phyloP scores from a whole-genome alignment of 768 basidiomycete species.

The Amanita exitialis region DNA sequence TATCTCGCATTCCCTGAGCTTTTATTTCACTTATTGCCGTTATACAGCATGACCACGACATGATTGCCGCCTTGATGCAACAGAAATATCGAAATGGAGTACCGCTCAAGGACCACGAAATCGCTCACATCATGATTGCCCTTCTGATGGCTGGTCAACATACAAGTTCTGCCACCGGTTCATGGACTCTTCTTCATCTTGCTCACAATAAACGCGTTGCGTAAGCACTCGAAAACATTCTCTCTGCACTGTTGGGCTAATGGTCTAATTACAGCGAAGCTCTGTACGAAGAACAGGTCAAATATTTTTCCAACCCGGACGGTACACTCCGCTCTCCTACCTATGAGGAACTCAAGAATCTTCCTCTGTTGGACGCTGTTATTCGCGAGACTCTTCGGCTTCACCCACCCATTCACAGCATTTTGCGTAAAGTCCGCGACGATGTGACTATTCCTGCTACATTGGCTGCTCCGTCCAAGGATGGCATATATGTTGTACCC shows the following conservation, averaged over 20 bases:
- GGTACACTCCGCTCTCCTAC: slow-evolving; percentile 73
- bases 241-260: neutral
- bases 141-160: slow-evolving; percentile 99
- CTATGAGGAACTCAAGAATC: slow-evolving; percentile 76
- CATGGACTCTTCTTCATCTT: slow-evolving; percentile 86
- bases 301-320: slow-evolving; percentile 68
- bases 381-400: slow-evolving; percentile 91
- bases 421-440: slow-evolving; percentile 86
- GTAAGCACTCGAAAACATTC: slow-evolving; percentile 32
- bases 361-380: slow-evolving; percentile 78
- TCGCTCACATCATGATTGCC: slow-evolving; percentile 98
- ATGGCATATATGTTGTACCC: slow-evolving; percentile 74
- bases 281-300: slow-evolving; percentile 85
- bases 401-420: slow-evolving; percentile 94
- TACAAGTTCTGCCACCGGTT: slow-evolving; percentile 86
- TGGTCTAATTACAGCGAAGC: slow-evolving; percentile 42
- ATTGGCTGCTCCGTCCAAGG: slow-evolving; percentile 68
- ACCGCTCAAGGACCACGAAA: slow-evolving; percentile 74
- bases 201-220: slow-evolving; percentile 66
- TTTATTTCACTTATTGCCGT: slow-evolving; percentile 3
- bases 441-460: slow-evolving; percentile 77
- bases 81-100: slow-evolving; percentile 81
- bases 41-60: slow-evolving; percentile 64
- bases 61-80: slow-evolving; percentile 81
- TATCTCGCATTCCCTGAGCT: neutral